Base-by-base conservation (phyloP, 257 asterid genomes). In the Cordia subcordata region DNA sequence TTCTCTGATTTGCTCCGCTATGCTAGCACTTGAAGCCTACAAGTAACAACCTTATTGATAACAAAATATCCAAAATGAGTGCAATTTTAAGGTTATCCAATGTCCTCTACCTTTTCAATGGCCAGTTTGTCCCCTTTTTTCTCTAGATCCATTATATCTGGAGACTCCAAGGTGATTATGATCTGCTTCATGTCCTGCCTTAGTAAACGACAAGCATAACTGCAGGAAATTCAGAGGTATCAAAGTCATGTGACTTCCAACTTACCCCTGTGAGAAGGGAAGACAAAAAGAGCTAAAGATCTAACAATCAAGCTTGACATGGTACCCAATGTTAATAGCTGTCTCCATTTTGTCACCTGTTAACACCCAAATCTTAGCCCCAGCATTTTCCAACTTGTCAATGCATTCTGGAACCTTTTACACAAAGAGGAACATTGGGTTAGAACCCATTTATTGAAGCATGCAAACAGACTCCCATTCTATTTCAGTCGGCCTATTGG, bases 321-420 rank as follows among this genome's bases (percentile, higher is more conserved):
- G 55, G 42, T 13, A 39, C 60, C 98, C 98, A 22, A 92, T 88
- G 65, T 92, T 90, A 55, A 90, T 90, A 71, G 98, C 98, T 27
- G 98, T 90, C 79, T 90, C 98, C 95, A 90, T 85, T 72, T 90
- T 87, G 72, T 90, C 98, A 66, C 98, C 98, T 4, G 95, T 87
- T 86, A 87, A 73, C 72, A 90, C 96, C 98, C 98, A 87, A 57
- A 87, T 66, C 62, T 90, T 90, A 54, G 86, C 79, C 53, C 97
- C 97, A 11, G 97, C 97, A 72, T 86, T 95, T 53, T 90, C 95
- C 66, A 90, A 96, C 60, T 83, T 90, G 90, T 90, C 98, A 19
- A 90, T 90, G 72, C 96, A 90, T 68, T 90, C 96, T 20, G 98
- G 96, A 77, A 90, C 98, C 97, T 90, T 75, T 47, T 23, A 66